Conservation (phyloP, 768 basidiomycete genomes). For the Xanthoconium purpureum region DNA sequence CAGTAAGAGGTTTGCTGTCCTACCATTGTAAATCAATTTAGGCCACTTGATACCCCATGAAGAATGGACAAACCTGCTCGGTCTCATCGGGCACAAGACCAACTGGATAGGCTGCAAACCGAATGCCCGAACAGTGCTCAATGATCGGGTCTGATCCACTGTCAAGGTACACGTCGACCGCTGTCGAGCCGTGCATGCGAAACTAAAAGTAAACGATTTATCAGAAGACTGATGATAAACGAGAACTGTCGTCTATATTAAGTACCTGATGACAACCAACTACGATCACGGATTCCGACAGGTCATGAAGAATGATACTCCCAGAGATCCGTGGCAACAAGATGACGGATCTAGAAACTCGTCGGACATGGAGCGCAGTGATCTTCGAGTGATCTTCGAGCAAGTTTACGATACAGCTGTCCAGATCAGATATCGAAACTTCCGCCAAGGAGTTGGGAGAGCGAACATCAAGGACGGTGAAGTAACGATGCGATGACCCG, state of each 20-base stretch:
- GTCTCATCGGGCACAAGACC: not conserved
- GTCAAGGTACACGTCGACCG: constrained; percentile 63
- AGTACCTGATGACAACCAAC: constrained; percentile 79
- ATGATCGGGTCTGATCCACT: constrained; percentile 75
- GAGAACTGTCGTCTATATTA: not conserved
- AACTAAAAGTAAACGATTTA: constrained; percentile 48
- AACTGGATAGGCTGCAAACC: constrained; percentile 63
- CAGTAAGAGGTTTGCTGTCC: constrained; percentile 42
- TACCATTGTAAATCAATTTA: constrained; percentile 4
- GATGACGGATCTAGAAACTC: constrained; percentile 58
- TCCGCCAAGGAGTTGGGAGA: constrained; percentile 41
- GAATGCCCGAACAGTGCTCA: constrained; percentile 63
- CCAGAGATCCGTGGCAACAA: constrained; percentile 64
- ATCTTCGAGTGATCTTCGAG: constrained; percentile 22
- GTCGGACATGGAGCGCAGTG: constrained; percentile 38
- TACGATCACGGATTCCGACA: constrained; percentile 61
- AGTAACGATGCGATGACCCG: constrained; percentile 42
- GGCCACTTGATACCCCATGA: not conserved
- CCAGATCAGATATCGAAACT: constrained; percentile 64
- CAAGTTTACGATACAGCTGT: constrained; percentile 70
- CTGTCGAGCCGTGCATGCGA: constrained; percentile 75
- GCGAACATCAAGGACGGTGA: constrained; percentile 36
- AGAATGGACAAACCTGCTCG: constrained; percentile 15
- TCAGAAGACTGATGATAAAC: no score
- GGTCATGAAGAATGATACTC: constrained; percentile 68